These are phyloP conservation scores for Amanita inopinata DNA, from an alignment of 768 basidiomycete species.

Conservation along the genomic window DNA sequence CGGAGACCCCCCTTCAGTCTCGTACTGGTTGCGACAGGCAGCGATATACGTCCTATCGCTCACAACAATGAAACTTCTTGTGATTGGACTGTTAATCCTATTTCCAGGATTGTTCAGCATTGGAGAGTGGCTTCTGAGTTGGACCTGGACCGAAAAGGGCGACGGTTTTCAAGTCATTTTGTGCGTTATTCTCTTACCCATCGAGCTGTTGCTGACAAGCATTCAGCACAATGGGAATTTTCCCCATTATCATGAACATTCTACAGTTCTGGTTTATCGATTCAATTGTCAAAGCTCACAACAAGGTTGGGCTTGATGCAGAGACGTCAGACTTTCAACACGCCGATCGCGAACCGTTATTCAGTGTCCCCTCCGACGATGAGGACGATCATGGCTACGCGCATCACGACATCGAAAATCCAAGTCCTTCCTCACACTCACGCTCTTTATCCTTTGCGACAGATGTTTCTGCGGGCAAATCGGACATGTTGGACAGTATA, in stretches of 20 bases:
- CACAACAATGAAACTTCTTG: conserved; percentile 83
- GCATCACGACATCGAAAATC: conserved; percentile 38
- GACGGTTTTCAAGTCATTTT: conserved; percentile 70
- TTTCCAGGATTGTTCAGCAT: conserved; percentile 62
- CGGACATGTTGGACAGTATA: conserved; percentile 14
- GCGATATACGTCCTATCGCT: conserved; percentile 76
- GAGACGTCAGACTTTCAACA: conserved; percentile 27
- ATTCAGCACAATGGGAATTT: conserved; percentile 77
- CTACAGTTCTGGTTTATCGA: conserved; percentile 95
- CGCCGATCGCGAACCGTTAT: conserved; percentile 54
- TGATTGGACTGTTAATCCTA: conserved; percentile 64
- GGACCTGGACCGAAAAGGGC: conserved; percentile 54
- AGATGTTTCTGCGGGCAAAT: not conserved
- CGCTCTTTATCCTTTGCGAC: conserved; percentile 20
- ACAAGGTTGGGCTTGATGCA: conserved; percentile 27
- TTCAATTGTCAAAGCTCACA: conserved; percentile 73
- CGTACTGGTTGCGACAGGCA: conserved; percentile 69
- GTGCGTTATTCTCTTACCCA: conserved; percentile 33
- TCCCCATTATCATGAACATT: conserved; percentile 83
- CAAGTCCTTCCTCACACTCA: conserved; percentile 25
- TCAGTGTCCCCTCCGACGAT: conserved; percentile 38
- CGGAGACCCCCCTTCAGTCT: conserved; percentile 69
- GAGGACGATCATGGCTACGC: conserved; percentile 39
- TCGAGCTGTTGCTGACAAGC: conserved; percentile 6
- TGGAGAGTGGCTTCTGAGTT: conserved; percentile 84